These are phyloP conservation scores for Fistulinella prunicolor DNA, from an alignment of 768 basidiomycete species.

Conservation along the genomic window DNA sequence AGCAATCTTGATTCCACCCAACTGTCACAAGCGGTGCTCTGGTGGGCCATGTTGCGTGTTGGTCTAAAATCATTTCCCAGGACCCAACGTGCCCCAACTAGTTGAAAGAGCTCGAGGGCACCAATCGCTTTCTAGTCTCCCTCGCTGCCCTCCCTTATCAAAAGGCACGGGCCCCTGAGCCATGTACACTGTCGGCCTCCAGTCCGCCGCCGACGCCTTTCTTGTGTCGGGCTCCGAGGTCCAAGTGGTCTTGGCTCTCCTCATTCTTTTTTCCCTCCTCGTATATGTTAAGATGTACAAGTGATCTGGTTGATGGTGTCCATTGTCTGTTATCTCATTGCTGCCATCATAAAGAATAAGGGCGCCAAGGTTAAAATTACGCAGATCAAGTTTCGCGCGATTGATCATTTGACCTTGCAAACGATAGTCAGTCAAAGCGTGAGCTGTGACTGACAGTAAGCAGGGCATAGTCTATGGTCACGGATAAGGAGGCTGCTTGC, in stretches of 20 bases:
- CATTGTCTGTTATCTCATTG: too few species aligned
- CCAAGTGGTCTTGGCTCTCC: constrained; percentile 33
- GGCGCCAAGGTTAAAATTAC: too few species aligned
- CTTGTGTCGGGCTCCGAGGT: constrained; percentile 32
- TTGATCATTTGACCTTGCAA: too few species aligned
- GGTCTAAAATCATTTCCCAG: constrained; percentile 27
- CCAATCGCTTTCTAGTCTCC: constrained; percentile 18
- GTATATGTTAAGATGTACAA: too few species aligned
- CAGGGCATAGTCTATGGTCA: too few species aligned
- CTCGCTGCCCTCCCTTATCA: constrained; percentile 26
- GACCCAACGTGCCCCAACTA: constrained; percentile 16
- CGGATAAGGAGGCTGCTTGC: too few species aligned
- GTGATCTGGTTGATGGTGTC: too few species aligned
- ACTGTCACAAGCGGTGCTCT: constrained; percentile 11
- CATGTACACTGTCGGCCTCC: constrained; percentile 44
- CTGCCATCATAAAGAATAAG: too few species aligned
- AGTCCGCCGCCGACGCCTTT: constrained; percentile 37
- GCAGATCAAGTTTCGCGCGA: too few species aligned
- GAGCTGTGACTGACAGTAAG: too few species aligned
- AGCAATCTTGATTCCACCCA: constrained; percentile 11
- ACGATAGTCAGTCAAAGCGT: too few species aligned
- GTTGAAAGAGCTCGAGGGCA: constrained; percentile 26
- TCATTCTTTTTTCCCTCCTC: constrained; percentile 40
- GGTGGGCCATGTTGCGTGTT: constrained; percentile 20
- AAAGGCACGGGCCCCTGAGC: constrained; percentile 20